Conservation (phyloP, 2,329 filamentous ascomycete genomes). For the Graphiopsis chlorocephala region DNA sequence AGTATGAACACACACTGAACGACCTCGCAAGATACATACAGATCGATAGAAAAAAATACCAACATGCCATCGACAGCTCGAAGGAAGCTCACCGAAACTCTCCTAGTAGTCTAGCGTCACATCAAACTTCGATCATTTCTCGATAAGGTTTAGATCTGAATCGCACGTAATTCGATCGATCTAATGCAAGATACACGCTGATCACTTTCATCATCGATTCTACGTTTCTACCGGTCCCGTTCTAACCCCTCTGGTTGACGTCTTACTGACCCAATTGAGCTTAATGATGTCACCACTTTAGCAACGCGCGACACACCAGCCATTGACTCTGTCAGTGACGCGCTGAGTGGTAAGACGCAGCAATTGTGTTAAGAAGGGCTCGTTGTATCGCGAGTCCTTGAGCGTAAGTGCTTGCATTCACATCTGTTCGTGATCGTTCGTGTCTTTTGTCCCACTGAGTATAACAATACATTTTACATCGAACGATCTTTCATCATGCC, state of each 20-base stretch:
- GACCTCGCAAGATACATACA: no score
- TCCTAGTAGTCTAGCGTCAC: background rate
- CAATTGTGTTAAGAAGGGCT: background rate
- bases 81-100: background rate
- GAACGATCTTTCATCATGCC: constrained; percentile 35
- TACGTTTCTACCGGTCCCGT: background rate
- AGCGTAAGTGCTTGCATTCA: background rate
- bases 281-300: constrained; percentile 10
- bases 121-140: background rate
- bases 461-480: background rate
- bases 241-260: background rate
- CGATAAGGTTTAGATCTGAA: background rate
- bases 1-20: no score
- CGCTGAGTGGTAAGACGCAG: background rate
- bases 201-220: background rate
- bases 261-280: background rate
- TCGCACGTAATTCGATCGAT: background rate
- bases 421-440: background rate
- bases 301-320: background rate
- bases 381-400: background rate
- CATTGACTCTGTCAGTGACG: background rate
- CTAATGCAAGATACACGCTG: background rate
- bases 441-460: background rate
- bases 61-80: no score
- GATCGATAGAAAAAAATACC: no score